phyloP scores from a whole-genome alignment of 2,329 filamentous ascomycete genomes.

The Ophiosphaerella korrae region DNA sequence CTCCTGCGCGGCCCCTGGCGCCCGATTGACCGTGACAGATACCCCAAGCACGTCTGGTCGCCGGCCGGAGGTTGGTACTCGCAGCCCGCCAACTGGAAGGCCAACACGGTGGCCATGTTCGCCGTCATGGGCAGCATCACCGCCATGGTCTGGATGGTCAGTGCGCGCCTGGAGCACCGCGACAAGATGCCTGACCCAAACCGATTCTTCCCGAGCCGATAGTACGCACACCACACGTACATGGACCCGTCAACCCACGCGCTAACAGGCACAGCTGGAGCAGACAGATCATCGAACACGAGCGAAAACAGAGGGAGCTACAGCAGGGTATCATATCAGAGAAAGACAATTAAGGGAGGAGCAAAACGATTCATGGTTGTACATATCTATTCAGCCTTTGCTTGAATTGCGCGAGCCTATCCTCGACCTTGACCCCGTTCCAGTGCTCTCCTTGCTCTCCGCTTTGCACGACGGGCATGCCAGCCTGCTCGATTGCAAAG shows the following conservation, averaged over 20 bases:
- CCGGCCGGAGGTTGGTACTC: conserved; percentile 97
- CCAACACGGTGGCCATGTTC: conserved; percentile 81
- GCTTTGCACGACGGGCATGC: conserved; percentile 67
- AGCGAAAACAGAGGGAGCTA: conserved; percentile 54
- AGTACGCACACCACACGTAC: conserved; percentile 62
- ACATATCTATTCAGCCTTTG: conserved; percentile 46
- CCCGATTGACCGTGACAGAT: conserved; percentile 60
- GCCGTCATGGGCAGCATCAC: conserved; percentile 71
- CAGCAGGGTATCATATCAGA: no score
- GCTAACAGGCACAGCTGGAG: conserved; percentile 64
- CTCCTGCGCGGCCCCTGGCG: conserved; percentile 15
- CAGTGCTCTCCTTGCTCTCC: conserved; percentile 49
- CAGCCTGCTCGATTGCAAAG: conserved; percentile 93
- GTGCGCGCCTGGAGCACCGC: conserved; percentile 74
- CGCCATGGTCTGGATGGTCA: conserved; percentile 71
- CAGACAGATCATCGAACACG: conserved; percentile 72
- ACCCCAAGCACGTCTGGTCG: conserved; percentile 99
- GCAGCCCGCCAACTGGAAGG: conserved; percentile 92
- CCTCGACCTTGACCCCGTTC: conserved; percentile 53
- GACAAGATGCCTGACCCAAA: conserved; percentile 76
- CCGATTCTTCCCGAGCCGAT: conserved; percentile 82
- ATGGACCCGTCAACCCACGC: conserved; percentile 1
- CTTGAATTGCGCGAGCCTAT: conserved; percentile 51
- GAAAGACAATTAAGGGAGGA: neutral
- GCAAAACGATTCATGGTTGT: conserved; percentile 39